Evolutionary conservation across 2,329 filamentous ascomycete species (phyloP), one percentile per base, ranked within the genome.

Genomic region (Trichoderma simmonsii): DNA sequence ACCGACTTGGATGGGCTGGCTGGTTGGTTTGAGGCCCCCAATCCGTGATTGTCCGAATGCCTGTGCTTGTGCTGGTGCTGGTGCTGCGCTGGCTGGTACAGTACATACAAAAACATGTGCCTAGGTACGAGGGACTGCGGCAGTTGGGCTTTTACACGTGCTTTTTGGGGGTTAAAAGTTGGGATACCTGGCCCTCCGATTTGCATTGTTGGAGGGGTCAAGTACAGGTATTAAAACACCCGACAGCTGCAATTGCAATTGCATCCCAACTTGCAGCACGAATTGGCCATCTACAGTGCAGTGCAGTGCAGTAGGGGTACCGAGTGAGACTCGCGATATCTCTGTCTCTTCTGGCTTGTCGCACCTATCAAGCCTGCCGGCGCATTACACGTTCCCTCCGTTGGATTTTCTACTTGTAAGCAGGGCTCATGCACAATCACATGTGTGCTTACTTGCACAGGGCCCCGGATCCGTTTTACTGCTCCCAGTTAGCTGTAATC

Each of bases 11-110:
- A 15, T 36, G 14, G 34, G 6, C 34, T 36, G 34, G 34, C 34
- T n/a, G 32, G 51, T 11, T n/a, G 9, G 9, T 28, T 26, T 18
- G 36, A 8, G 36, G n/a, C 18, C 6, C n/a, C 48, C 34, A n/a
- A n/a, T 54, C 56, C 67, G 56, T 54, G 39, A 70, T 70, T 70
- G 67, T 67, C 64, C 64, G 64, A 64, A 12, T 48, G 61, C 36
- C 24, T 21, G 48, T 12, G 43, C 4, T 7, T 34, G 12, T 39
- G 36, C 36, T 2, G 7, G 36, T 39, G 14, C 34, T 11, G 24
- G 36, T 39, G 36, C 36, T 39, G 36, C 2, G 36, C 15, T 39
- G 36, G 36, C 36, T 39, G 15, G 36, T 18, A 36, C 34, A 18
- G 36, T 39, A 39, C 36, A 8, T 3, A 7, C 4, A 48, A 48